Percentiles rank a stretch among this genome's conserved stretches.
These are phyloP conservation scores for Carallia pectinifolia DNA, from an alignment of 345 rosid species.

Conservation along the genomic window DNA sequence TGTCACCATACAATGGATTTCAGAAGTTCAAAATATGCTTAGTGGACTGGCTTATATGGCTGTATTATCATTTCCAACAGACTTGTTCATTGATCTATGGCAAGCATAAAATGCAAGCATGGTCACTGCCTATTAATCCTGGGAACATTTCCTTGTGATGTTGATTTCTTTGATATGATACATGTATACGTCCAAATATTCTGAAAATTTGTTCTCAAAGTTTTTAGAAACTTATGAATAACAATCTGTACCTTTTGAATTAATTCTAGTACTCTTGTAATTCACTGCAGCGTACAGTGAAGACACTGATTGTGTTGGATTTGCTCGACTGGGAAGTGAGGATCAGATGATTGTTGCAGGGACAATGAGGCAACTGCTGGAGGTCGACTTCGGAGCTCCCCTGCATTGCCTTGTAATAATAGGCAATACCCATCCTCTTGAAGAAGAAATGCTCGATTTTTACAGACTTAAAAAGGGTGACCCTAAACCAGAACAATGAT, in stretches of 20 bases:
- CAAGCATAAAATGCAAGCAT: not conserved
- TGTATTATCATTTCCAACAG: not conserved
- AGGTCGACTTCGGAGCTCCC: conserved; percentile 76
- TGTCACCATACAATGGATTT: not conserved
- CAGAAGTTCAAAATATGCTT: too few relatives aligned
- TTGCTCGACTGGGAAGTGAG: conserved; percentile 81
- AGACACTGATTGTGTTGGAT: conserved; percentile 69
- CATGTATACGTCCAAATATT: not conserved
- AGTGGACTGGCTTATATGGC: not conserved
- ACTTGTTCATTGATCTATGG: not conserved
- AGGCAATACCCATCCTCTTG: conserved; percentile 75
- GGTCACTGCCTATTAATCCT: not conserved
- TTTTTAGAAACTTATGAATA: not conserved
- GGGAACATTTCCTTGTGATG: too few relatives aligned
- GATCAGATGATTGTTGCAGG: conserved; percentile 81
- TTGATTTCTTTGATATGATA: not conserved
- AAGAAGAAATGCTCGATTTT: conserved; percentile 85
- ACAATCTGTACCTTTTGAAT: not conserved
- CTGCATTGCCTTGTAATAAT: conserved; percentile 82
- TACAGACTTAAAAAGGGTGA: conserved; percentile 39
- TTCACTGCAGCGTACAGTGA: conserved; percentile 51
- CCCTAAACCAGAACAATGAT: not conserved
- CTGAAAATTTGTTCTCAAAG: too few relatives aligned
- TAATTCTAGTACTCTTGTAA: not conserved
- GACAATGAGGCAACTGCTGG: conserved; percentile 61